Percentiles rank a stretch among this genome's conserved stretches.
phyloP scores from a whole-genome alignment of 73 alveolate species.

The Tetrahymena malaccensis region DNA sequence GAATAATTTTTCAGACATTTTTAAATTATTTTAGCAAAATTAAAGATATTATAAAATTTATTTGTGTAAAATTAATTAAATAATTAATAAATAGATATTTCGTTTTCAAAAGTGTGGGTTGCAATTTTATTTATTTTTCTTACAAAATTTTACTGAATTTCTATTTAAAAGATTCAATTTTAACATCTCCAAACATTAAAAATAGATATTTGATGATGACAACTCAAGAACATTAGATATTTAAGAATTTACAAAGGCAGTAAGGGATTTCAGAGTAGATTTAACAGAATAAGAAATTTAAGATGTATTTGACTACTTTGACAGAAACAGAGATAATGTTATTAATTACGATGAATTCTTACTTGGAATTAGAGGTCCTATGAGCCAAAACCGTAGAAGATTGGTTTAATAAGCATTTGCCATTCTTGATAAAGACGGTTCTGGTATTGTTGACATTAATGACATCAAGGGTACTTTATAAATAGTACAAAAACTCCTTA shows the following conservation, averaged over 20 bases:
- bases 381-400: constrained; percentile 53
- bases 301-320: constrained; percentile 46
- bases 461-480: constrained; percentile 41
- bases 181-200: neutral
- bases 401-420: constrained; percentile 55
- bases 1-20: too few relatives aligned
- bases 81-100: neutral
- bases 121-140: neutral
- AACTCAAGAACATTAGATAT: constrained; percentile 58
- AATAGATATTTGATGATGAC: constrained; percentile 55
- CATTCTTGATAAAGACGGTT: constrained; percentile 49
- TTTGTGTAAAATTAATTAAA: neutral
- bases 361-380: constrained; percentile 62
- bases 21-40: neutral
- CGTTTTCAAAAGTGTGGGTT: neutral
- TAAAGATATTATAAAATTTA: neutral
- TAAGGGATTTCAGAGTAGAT: constrained; percentile 55
- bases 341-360: constrained; percentile 64
- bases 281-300: constrained; percentile 45
- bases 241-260: constrained; percentile 65
- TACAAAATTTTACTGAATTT: neutral
- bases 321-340: constrained; percentile 46
- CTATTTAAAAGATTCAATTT: neutral
- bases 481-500: neutral
- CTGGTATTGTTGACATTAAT: constrained; percentile 54